Conservation (phyloP, 805 yeast genomes). For the Yarrowia sp. region DNA sequence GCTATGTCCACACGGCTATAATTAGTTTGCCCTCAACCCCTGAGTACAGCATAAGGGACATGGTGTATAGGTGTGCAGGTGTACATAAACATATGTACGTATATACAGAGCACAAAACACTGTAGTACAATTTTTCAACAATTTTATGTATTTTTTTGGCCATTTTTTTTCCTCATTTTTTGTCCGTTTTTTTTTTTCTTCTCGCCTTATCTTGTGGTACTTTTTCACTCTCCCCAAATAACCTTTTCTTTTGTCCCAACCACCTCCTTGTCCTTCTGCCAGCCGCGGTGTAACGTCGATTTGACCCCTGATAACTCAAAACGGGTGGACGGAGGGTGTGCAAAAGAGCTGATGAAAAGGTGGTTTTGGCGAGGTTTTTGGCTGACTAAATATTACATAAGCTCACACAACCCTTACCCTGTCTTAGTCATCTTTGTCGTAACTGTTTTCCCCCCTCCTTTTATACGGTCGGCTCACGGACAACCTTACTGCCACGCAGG, state of each 20-base stretch:
- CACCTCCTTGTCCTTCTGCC: background rate
- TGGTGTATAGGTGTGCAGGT: too few species aligned
- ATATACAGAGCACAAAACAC: too few species aligned
- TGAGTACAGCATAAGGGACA: too few species aligned
- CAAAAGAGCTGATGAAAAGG: background rate
- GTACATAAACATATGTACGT: too few species aligned
- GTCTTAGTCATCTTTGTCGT: too few species aligned
- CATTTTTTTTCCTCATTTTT: background rate
- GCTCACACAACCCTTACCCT: too few species aligned
- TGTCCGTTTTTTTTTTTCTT: background rate
- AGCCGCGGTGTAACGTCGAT: conserved; percentile 27
- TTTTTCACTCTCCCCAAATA: background rate
- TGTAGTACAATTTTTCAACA: too few species aligned
- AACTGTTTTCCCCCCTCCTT: background rate
- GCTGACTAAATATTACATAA: too few species aligned
- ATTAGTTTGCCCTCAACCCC: conserved; percentile 9
- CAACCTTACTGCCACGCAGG: conserved; percentile 7
- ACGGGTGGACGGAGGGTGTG: background rate
- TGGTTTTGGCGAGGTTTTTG: background rate
- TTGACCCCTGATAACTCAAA: conserved; percentile 22
- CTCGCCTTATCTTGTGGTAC: background rate
- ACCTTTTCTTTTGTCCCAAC: background rate
- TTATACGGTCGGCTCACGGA: background rate
- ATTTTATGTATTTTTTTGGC: background rate
- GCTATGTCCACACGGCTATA: background rate